phyloP scores from a whole-genome alignment of 2,329 filamentous ascomycete genomes.

The Microdochium paspali region DNA sequence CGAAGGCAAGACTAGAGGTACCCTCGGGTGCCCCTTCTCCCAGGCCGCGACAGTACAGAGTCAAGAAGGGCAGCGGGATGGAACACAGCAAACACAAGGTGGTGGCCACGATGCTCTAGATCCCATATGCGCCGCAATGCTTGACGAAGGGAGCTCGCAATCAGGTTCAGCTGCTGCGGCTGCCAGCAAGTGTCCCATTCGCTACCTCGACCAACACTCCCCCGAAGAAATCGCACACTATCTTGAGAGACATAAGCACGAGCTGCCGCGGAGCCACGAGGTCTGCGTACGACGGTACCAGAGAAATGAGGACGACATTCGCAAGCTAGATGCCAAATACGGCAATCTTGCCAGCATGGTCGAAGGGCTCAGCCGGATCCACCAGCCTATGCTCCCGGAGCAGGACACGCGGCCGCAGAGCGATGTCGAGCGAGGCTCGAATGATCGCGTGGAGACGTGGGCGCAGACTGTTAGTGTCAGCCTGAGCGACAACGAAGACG shows the following conservation, averaged over 20 bases:
- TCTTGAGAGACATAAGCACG: constrained; percentile 91
- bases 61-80: constrained; percentile 11
- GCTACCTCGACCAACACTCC: constrained; percentile 84
- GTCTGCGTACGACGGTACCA: constrained; percentile 87
- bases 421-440: constrained; percentile 43
- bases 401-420: constrained; percentile 34
- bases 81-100: constrained; percentile 10
- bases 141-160: constrained; percentile 48
- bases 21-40: constrained; percentile 73
- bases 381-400: constrained; percentile 74
- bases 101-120: constrained; percentile 37
- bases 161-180: constrained; percentile 31
- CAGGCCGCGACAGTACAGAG: constrained; percentile 28
- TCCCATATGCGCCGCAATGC: constrained; percentile 56
- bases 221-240: constrained; percentile 90
- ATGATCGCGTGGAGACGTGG: constrained; percentile 76
- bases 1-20: constrained; percentile 67
- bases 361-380: constrained; percentile 75
- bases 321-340: constrained; percentile 88
- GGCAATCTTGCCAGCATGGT: constrained; percentile 92
- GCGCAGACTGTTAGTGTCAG: constrained; percentile 61
- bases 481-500: constrained; percentile 23
- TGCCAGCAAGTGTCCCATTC: constrained; percentile 72
- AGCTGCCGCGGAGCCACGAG: constrained; percentile 87
- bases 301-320: constrained; percentile 74